These are phyloP conservation scores for Penicillium robsamsonii DNA, from an alignment of 495 filamentous ascomycete genomes.

Conservation along the genomic window DNA sequence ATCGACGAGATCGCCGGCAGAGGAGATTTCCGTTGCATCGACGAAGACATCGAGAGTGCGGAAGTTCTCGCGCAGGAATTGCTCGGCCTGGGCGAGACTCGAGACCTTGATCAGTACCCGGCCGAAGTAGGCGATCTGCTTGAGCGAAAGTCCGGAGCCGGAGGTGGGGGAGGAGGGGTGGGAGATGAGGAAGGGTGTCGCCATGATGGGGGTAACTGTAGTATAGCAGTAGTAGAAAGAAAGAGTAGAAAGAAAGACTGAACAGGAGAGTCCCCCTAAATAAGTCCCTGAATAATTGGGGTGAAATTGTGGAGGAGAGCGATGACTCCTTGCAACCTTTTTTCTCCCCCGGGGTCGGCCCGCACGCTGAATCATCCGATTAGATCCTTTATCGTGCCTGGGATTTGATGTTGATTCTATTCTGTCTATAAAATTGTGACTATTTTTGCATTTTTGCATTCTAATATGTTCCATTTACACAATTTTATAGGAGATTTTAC, in stretches of 20 bases:
- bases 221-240: not conserved
- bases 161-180: slow-evolving; percentile 41
- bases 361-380: slow-evolving; percentile 14
- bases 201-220: slow-evolving; percentile 34
- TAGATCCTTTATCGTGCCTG: not conserved
- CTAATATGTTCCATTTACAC: too few species aligned
- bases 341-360: slow-evolving; percentile 3
- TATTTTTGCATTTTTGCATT: too few species aligned
- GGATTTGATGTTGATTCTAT: not conserved
- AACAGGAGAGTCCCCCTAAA: slow-evolving; percentile 11
- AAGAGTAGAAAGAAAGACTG: slow-evolving; percentile 6
- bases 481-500: too few species aligned
- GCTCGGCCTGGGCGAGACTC: slow-evolving; percentile 55
- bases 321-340: slow-evolving; percentile 16
- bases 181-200: slow-evolving; percentile 49
- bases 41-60: slow-evolving; percentile 67
- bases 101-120: slow-evolving; percentile 68
- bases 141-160: slow-evolving; percentile 59
- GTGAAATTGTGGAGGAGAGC: slow-evolving; percentile 12
- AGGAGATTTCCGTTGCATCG: slow-evolving; percentile 68
- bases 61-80: slow-evolving; percentile 69
- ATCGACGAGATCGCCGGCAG: slow-evolving; percentile 67
- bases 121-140: slow-evolving; percentile 76
- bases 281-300: slow-evolving; percentile 1
- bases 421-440: too few species aligned